A percentile compares a stretch with the other conserved stretches of the same genome.
Evolutionary conservation across 306 rosid genomes (phyloP).

Genomic region (Lablab purpureus): DNA sequence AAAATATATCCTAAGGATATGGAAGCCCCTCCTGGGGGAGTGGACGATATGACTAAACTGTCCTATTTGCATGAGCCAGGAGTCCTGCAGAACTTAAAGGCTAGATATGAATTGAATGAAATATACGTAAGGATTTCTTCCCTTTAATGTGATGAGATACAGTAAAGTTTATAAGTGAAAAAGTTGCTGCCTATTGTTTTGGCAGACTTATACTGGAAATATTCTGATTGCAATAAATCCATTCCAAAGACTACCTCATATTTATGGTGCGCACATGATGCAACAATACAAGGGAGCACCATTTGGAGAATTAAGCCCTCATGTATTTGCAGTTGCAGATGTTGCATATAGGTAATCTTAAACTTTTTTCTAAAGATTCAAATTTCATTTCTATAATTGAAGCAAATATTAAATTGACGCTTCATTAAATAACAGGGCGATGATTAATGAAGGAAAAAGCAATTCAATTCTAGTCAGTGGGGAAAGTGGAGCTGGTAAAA

Average conservation of each 20-base stretch:
- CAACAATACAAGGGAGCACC: slow-evolving; percentile 98
- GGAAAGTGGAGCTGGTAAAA: slow-evolving; percentile 99
- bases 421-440: slow-evolving; percentile 70
- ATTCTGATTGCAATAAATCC: slow-evolving; percentile 99
- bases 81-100: slow-evolving; percentile 86
- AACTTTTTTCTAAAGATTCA: slow-evolving; percentile 35
- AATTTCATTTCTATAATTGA: slow-evolving; percentile 38
- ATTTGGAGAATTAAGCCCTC: slow-evolving; percentile 95
- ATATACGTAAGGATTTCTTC: slow-evolving; percentile 71
- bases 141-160: slow-evolving; percentile 40
- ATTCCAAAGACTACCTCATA: slow-evolving; percentile 94
- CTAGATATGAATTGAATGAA: slow-evolving; percentile 93
- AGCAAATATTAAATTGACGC: slow-evolving; percentile 42
- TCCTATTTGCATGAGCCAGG: slow-evolving; percentile 99
- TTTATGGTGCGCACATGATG: slow-evolving; percentile 96
- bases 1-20: slow-evolving; percentile 80
- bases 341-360: slow-evolving; percentile 86
- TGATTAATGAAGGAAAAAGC: slow-evolving; percentile 88
- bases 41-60: slow-evolving; percentile 99
- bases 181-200: slow-evolving; percentile 36
- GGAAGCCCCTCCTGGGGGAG: slow-evolving; percentile 97
- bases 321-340: slow-evolving; percentile 98
- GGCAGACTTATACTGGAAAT: slow-evolving; percentile 97
- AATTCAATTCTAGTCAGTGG: slow-evolving; percentile 99
- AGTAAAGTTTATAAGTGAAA: slow-evolving; percentile 27